phyloP scores from a whole-genome alignment of 2,329 filamentous ascomycete genomes.

The Verticillium dahliae region DNA sequence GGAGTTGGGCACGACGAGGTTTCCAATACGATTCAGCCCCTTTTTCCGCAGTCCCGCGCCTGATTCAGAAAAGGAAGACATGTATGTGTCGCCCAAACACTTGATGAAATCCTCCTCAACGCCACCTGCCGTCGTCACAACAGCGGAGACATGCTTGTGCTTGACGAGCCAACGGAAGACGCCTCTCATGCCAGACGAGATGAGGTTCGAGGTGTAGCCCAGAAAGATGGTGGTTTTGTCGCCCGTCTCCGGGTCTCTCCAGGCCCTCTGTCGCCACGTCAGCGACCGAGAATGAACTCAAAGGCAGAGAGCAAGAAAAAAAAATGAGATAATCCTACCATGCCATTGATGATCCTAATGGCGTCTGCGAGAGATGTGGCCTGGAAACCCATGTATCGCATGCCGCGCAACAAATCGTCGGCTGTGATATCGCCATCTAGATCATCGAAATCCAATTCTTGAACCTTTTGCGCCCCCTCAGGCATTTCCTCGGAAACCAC shows the following conservation, averaged over 20 bases:
- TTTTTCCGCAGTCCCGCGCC: conserved; percentile 74
- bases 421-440: conserved; percentile 74
- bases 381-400: conserved; percentile 77
- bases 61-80: conserved; percentile 73
- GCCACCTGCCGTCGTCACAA: conserved; percentile 92
- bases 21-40: conserved; percentile 93
- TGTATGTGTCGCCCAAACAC: conserved; percentile 88
- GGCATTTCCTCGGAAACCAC: conserved; percentile 79
- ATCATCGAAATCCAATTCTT: conserved; percentile 88
- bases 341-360: conserved; percentile 86
- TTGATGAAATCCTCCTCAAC: conserved; percentile 99
- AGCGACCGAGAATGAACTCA: conserved; percentile 8
- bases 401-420: conserved; percentile 73
- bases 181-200: conserved; percentile 89
- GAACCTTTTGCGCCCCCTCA: conserved; percentile 69
- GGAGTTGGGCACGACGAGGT: conserved; percentile 89
- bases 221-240: conserved; percentile 89
- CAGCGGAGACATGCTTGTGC: conserved; percentile 84
- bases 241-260: conserved; percentile 72
- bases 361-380: conserved; percentile 74
- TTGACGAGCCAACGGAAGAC: conserved; percentile 88
- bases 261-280: conserved; percentile 51
- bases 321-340: conserved; percentile 52
- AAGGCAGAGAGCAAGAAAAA: too few species aligned
- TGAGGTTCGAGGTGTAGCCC: conserved; percentile 95